Base-by-base conservation (phyloP, 305 asterid genomes). In the Solanum hybrid region DNA sequence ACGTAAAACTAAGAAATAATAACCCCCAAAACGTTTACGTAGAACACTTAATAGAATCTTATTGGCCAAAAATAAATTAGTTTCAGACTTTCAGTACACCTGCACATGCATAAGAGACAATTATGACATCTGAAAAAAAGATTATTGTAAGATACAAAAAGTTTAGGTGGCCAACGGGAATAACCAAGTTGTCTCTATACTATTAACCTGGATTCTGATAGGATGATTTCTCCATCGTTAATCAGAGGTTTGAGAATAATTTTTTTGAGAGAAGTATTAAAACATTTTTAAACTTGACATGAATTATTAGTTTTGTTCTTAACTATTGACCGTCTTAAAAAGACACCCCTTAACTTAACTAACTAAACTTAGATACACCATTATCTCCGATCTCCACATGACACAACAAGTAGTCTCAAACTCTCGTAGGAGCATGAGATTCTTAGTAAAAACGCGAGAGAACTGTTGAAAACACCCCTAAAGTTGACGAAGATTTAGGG, bases 71-170 rank as follows among this genome's bases (percentile, higher is more conserved):
- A 84, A 51, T 3, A 57, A 51, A 85, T 85, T 57, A 33, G 45
- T 57, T 31, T 57, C 34, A 57, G 31, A 33, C 45, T 57, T 57
- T 57, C 34, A 57, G 76, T 29, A 32, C 88, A 31, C n/a, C 22
- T 85, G 11, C 77, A 85, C 88, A 57, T 85, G 88, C 77, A 85
- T 85, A 57, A 31, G 45, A 57, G 77, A 85, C 77, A 85, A 85
- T 57, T 33, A 85, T 57, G 31, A 85, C 77, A 85, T 85, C 12
- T 84, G 76, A 57, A 31, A 29, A 34, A 34, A 36, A 10, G 9
- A 24, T 29, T 20, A 51, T n/a, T 26, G 13, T 26, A 75, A 7
- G 32, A 34, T 87, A 72, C 72, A 87, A 72, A 61, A 87, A 10
- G 22, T 17, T 37, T 87, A 68, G 81, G 65, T 87, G 89, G 83